A percentile compares a stretch with the other conserved stretches of the same genome.
phyloP scores from a whole-genome alignment of 129 eudicot genomes.

The Escallonia rubra region DNA sequence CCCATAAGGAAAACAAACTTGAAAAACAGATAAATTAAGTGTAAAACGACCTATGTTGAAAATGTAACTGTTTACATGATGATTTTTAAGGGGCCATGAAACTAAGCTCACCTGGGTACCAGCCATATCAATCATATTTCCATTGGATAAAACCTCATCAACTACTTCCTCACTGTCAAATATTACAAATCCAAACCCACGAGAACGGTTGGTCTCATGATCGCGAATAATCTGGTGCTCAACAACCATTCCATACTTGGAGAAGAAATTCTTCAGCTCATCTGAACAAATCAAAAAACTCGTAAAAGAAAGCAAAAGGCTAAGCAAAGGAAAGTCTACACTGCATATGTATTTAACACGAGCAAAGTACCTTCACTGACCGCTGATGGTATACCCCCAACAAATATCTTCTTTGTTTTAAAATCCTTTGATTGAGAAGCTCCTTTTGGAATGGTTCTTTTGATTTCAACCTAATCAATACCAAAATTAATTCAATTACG shows the following conservation, averaged over 20 bases:
- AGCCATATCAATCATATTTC: constrained; percentile 34
- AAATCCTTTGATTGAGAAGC: constrained; percentile 29
- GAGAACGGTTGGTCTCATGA: constrained; percentile 31
- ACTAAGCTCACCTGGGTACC: constrained; percentile 37
- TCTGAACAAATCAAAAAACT: constrained; percentile 5
- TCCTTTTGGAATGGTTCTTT: constrained; percentile 39
- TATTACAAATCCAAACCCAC: constrained; percentile 39
- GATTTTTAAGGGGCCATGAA: neutral
- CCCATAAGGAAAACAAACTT: neutral
- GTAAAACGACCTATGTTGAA: neutral
- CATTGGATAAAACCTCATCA: constrained; percentile 27
- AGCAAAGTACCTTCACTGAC: constrained; percentile 21
- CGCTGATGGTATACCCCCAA: constrained; percentile 32
- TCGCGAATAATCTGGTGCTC: constrained; percentile 37
- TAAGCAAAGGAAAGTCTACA: neutral
- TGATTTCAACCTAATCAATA: constrained; percentile 26
- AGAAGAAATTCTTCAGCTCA: constrained; percentile 35
- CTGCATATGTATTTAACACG: neutral
- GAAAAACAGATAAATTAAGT: neutral
- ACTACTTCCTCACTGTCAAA: constrained; percentile 37
- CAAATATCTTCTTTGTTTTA: constrained; percentile 34
- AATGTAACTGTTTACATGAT: neutral
- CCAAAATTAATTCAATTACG: neutral
- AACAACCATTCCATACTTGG: constrained; percentile 27
- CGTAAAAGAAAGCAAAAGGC: neutral